phyloP scores from a whole-genome alignment of 179 eudicot genomes.

The Sideroxylon spinosum region DNA sequence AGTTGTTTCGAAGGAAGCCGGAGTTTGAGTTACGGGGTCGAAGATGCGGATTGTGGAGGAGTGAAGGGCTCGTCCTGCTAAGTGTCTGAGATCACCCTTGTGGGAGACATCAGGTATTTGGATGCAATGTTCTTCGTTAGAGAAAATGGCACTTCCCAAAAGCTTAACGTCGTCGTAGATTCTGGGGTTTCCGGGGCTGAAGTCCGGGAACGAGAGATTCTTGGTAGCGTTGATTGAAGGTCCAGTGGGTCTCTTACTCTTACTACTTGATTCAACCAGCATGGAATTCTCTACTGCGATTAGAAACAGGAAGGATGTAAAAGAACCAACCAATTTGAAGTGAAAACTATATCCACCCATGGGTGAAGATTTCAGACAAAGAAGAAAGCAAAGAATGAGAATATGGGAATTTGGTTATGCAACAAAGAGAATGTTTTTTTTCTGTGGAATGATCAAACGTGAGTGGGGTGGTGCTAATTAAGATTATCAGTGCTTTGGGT shows the following conservation, averaged over 20 bases:
- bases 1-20: slow-evolving; percentile 65
- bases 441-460: no score
- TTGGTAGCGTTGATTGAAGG: slow-evolving; percentile 42
- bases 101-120: slow-evolving; percentile 46
- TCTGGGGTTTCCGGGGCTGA: slow-evolving; percentile 25
- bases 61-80: slow-evolving; percentile 63
- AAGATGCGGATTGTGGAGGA: slow-evolving; percentile 58
- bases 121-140: slow-evolving; percentile 34
- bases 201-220: slow-evolving; percentile 46
- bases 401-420: not conserved
- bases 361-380: not conserved
- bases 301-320: not conserved
- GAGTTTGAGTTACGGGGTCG: slow-evolving; percentile 48
- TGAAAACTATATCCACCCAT: not conserved
- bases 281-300: not conserved
- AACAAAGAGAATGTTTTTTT: no score
- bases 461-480: not conserved
- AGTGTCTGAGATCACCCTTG: slow-evolving; percentile 35
- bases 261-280: slow-evolving; percentile 1
- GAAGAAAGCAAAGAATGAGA: not conserved
- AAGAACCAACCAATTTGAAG: not conserved
- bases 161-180: slow-evolving; percentile 47
- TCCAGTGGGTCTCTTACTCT: slow-evolving; percentile 15
- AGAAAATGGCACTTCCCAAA: slow-evolving; percentile 57
- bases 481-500: not conserved